Evolutionary conservation across 2,329 filamentous ascomycete genomes (phyloP).

Genomic region (Diplodia sapinea): DNA sequence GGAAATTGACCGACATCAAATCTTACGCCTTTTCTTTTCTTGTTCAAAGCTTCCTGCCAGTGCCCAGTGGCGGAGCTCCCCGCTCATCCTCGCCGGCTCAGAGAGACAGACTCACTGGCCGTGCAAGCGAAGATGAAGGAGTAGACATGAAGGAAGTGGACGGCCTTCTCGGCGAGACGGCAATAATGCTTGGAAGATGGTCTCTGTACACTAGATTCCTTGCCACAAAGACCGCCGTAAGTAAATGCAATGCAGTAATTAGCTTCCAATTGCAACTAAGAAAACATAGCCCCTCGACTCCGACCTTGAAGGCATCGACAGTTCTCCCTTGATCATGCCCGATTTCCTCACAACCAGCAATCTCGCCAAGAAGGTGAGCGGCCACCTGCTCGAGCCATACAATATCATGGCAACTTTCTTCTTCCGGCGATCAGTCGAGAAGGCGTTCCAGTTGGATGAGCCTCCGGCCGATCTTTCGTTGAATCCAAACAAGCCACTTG

Average conservation of each 20-base stretch:
- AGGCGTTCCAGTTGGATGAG: constrained; percentile 96
- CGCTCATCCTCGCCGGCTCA: constrained; percentile 78
- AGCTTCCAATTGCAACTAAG: constrained; percentile 29
- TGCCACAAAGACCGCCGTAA: constrained; percentile 81
- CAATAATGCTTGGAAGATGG: constrained; percentile 92
- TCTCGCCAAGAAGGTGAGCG: constrained; percentile 76
- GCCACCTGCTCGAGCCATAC: constrained; percentile 78
- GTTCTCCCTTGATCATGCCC: constrained; percentile 68
- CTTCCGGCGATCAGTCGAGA: constrained; percentile 93
- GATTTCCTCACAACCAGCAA: constrained; percentile 79
- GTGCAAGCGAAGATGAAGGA: constrained; percentile 82
- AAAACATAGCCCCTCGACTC: constrained; percentile 40
- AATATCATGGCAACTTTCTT: constrained; percentile 95
- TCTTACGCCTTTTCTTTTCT: constrained; percentile 98
- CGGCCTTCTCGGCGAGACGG: constrained; percentile 82
- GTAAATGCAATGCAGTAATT: constrained; percentile 41
- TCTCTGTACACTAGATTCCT: constrained; percentile 90
- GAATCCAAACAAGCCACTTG: constrained; percentile 72
- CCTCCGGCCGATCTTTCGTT: constrained; percentile 79
- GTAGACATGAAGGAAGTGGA: constrained; percentile 98
- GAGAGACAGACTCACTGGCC: constrained; percentile 47
- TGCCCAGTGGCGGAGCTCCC: constrained; percentile 66
- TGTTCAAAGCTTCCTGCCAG: constrained; percentile 87
- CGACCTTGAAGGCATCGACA: constrained; percentile 60
- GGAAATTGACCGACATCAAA: constrained; percentile 91